These are phyloP conservation scores for Leccinellum luteum DNA, from an alignment of 768 basidiomycete species.

Conservation along the genomic window DNA sequence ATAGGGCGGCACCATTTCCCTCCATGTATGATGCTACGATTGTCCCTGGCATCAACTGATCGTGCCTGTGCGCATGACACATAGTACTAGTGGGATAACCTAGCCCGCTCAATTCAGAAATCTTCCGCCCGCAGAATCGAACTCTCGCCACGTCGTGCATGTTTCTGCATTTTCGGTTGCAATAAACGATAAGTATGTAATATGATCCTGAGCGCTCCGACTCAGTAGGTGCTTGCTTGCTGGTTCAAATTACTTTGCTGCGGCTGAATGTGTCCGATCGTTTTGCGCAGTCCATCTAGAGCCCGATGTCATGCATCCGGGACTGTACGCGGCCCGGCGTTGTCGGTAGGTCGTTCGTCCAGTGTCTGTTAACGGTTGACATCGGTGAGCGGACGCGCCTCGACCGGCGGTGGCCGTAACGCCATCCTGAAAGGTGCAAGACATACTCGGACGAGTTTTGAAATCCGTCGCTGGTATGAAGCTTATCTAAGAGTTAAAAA, in stretches of 20 bases:
- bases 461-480: too few relatives aligned
- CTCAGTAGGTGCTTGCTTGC: neutral
- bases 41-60: neutral
- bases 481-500: too few relatives aligned
- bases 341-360: too few relatives aligned
- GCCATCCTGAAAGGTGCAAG: too few relatives aligned
- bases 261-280: neutral
- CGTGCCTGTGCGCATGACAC: neutral
- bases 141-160: too few relatives aligned
- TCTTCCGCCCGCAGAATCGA: neutral
- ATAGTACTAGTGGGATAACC: neutral
- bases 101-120: neutral
- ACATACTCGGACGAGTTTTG: too few relatives aligned
- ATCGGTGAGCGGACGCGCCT: too few relatives aligned
- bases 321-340: neutral
- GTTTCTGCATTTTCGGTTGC: neutral
- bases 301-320: neutral
- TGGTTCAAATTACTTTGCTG: neutral
- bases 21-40: neutral
- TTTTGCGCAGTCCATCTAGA: neutral
- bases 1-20: neutral
- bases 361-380: neutral
- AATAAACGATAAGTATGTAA: neutral
- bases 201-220: neutral
- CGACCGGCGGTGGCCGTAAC: too few relatives aligned